A percentile compares a stretch with the other conserved stretches of the same genome.
Evolutionary conservation across 2,329 filamentous ascomycete genomes (phyloP).

Genomic region (Coccinonectria pachysandricola): DNA sequence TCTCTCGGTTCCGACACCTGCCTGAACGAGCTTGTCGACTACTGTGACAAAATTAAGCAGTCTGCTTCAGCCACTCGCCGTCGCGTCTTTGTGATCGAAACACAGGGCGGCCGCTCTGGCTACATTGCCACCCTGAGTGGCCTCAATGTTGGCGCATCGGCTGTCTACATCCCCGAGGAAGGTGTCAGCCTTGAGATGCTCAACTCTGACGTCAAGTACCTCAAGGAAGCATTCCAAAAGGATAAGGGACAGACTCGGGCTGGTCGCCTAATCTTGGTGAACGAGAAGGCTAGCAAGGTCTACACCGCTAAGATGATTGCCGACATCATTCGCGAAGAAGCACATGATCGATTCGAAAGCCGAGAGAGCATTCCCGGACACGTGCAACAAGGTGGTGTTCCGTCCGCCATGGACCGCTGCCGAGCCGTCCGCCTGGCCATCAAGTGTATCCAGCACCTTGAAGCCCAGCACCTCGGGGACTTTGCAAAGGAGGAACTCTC

Average conservation of each 20-base stretch:
- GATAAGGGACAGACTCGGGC: constrained; percentile 84
- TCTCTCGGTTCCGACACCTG: constrained; percentile 95
- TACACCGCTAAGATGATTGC: constrained; percentile 92
- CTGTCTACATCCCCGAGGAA: constrained; percentile 95
- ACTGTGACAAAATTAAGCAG: constrained; percentile 96
- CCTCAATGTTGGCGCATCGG: constrained; percentile 80
- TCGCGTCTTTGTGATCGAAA: constrained; percentile 95
- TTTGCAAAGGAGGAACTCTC: no score
- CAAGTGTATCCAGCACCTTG: constrained; percentile 87
- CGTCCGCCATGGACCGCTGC: constrained; percentile 91
- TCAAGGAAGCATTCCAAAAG: constrained; percentile 73
- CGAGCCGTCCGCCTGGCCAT: constrained; percentile 86
- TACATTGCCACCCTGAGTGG: constrained; percentile 89
- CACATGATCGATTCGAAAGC: constrained; percentile 83
- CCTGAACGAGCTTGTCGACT: constrained; percentile 85
- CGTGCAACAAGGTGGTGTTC: constrained; percentile 87
- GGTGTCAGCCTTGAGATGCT: constrained; percentile 92
- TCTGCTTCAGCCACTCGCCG: constrained; percentile 88
- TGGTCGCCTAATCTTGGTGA: constrained; percentile 90
- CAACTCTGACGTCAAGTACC: constrained; percentile 75
- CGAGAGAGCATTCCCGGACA: constrained; percentile 87
- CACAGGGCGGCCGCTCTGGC: constrained; percentile 86
- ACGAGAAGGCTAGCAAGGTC: constrained; percentile 83
- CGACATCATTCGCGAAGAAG: constrained; percentile 90
- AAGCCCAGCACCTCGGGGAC: no score